Evolutionary conservation across 495 filamentous ascomycete genomes (phyloP).

Genomic region (Podospora australis): DNA sequence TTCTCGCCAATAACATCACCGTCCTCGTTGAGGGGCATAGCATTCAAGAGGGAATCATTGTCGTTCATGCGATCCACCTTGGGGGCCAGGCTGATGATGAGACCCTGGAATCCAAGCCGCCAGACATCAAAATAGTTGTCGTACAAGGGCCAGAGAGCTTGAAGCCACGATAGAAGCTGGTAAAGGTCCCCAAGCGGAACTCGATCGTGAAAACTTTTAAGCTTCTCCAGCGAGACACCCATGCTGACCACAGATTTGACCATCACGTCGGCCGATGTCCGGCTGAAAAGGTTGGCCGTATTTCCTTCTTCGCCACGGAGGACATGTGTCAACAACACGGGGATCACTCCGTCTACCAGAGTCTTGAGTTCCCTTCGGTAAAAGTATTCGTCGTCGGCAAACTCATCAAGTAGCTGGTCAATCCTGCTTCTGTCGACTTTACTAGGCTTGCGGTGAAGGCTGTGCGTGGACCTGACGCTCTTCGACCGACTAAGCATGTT

Average conservation of each 20-base stretch:
- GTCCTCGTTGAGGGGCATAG: constrained; percentile 67
- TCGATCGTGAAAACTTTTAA: constrained; percentile 71
- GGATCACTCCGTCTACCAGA: constrained; percentile 91
- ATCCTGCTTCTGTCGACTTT: constrained; percentile 60
- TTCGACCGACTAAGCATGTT: constrained; percentile 35
- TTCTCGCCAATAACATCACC: constrained; percentile 71
- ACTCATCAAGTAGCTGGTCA: constrained; percentile 69
- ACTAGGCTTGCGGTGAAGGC: constrained; percentile 64
- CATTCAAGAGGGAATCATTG: constrained; percentile 56
- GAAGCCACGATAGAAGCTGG: constrained; percentile 72
- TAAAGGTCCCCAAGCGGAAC: constrained; percentile 66
- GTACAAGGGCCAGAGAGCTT: constrained; percentile 69
- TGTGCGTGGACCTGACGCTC: constrained; percentile 63
- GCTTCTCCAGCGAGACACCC: constrained; percentile 80
- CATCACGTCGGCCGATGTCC: constrained; percentile 38
- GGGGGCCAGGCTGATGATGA: constrained; percentile 87
- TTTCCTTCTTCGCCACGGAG: constrained; percentile 62
- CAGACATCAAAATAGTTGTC: constrained; percentile 82
- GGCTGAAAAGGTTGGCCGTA: constrained; percentile 55
- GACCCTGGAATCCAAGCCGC: constrained; percentile 91
- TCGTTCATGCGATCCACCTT: constrained; percentile 44
- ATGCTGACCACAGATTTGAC: constrained; percentile 90
- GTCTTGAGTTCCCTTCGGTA: constrained; percentile 92
- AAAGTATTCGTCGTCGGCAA: constrained; percentile 76
- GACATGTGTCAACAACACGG: constrained; percentile 81